Evolutionary conservation across 108 stramenopile genomes (phyloP).

Genomic region (Bacterosira constricta): DNA sequence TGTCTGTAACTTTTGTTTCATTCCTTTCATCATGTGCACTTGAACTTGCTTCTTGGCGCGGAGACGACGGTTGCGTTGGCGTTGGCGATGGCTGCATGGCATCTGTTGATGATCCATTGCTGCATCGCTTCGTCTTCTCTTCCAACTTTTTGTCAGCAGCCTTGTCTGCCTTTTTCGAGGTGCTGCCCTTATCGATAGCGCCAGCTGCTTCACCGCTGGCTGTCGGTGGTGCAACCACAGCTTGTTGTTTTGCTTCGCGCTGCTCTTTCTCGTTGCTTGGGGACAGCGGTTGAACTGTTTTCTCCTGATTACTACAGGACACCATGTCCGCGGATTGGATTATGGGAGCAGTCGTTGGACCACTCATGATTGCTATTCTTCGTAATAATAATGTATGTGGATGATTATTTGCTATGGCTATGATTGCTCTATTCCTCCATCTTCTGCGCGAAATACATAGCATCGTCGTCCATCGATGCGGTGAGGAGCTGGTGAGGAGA

Average conservation of each 20-base stretch:
- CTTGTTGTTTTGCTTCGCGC: not conserved
- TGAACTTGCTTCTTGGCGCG: slow-evolving; percentile 1
- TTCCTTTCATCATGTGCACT: slow-evolving; percentile 6
- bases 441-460: no score
- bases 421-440: no score
- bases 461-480: no score
- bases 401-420: no score
- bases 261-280: not conserved
- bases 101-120: not conserved
- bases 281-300: not conserved
- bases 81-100: no score
- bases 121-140: not conserved
- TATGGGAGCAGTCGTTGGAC: not conserved
- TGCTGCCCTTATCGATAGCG: not conserved
- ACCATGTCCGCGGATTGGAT: not conserved
- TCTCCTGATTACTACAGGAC: not conserved
- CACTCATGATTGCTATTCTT: slow-evolving; percentile 9
- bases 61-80: slow-evolving; percentile 1
- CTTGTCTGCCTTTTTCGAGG: not conserved
- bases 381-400: no score
- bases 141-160: not conserved
- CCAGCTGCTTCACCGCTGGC: not conserved
- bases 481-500: no score
- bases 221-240: not conserved
- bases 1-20: not conserved